Evolutionary conservation across 805 yeast species (phyloP).

Genomic region (Sugiyamaella mastotermitis): DNA sequence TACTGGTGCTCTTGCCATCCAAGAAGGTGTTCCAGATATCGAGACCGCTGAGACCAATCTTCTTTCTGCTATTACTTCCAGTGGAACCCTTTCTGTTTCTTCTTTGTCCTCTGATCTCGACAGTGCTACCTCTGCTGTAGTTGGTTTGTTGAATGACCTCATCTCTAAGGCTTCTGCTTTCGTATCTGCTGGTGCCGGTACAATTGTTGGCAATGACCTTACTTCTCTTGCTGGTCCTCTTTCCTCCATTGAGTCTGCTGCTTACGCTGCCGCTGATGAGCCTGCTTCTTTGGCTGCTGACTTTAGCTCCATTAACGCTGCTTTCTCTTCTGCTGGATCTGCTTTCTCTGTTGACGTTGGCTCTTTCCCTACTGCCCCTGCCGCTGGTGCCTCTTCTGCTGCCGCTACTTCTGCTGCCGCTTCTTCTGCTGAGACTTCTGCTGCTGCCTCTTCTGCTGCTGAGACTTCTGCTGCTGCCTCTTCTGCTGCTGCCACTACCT

Average conservation of each 20-base stretch:
- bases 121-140: slow-evolving; percentile 10
- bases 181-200: slow-evolving; percentile 17
- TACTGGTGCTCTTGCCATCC: slow-evolving; percentile 27
- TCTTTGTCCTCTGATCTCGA: slow-evolving; percentile 10
- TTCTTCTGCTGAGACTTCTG: slow-evolving; percentile 9
- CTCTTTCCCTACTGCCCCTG: slow-evolving; percentile 8
- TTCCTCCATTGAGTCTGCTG: slow-evolving; percentile 7
- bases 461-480: slow-evolving; percentile 13
- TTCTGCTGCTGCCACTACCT: slow-evolving; percentile 12
- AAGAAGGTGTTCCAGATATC: slow-evolving; percentile 21
- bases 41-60: slow-evolving; percentile 17
- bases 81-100: slow-evolving; percentile 10
- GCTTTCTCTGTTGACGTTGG: too few relatives aligned
- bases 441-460: slow-evolving; percentile 15
- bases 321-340: slow-evolving; percentile 1
- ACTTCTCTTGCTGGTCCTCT: slow-evolving; percentile 6
- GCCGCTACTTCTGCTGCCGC: slow-evolving; percentile 13
- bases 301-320: slow-evolving; percentile 6
- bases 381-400: slow-evolving; percentile 10
- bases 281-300: neutral
- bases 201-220: slow-evolving; percentile 14
- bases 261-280: slow-evolving; percentile 1
- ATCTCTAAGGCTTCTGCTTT: slow-evolving; percentile 24
- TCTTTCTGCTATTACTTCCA: slow-evolving; percentile 11
- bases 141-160: slow-evolving; percentile 17